phyloP scores from a whole-genome alignment of 208 protist species.

The Entamoeba invadens region DNA sequence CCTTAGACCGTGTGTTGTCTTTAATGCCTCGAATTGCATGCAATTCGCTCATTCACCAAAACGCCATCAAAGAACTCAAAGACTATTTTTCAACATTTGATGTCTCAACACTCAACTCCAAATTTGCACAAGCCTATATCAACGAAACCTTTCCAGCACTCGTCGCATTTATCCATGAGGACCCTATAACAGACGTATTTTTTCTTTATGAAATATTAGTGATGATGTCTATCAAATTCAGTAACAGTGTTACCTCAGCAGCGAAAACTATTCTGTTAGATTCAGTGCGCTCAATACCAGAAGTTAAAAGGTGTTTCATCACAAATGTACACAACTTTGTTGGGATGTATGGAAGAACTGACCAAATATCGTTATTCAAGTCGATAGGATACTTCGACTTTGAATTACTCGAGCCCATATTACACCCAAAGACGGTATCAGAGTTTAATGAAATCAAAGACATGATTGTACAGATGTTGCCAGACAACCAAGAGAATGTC shows the following conservation, averaged over 20 bases:
- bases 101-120: too few relatives aligned
- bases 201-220: neutral
- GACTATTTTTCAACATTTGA: too few relatives aligned
- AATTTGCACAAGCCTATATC: neutral
- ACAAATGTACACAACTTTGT: neutral
- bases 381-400: neutral
- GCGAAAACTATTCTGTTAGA: neutral
- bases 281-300: neutral
- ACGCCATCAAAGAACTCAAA: too few relatives aligned
- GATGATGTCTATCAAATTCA: neutral
- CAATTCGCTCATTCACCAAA: too few relatives aligned
- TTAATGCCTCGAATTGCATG: too few relatives aligned
- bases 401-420: neutral
- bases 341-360: neutral
- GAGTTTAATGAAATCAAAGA: neutral
- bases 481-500: neutral
- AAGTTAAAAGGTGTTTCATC: neutral
- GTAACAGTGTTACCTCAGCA: neutral
- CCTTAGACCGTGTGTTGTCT: too few relatives aligned
- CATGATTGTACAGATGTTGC: neutral
- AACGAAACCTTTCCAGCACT: neutral
- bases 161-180: neutral
- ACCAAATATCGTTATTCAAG: neutral
- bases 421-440: neutral
- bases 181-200: neutral